Evolutionary conservation across 495 filamentous ascomycete genomes (phyloP).

Genomic region (Sporormia fimetaria): DNA sequence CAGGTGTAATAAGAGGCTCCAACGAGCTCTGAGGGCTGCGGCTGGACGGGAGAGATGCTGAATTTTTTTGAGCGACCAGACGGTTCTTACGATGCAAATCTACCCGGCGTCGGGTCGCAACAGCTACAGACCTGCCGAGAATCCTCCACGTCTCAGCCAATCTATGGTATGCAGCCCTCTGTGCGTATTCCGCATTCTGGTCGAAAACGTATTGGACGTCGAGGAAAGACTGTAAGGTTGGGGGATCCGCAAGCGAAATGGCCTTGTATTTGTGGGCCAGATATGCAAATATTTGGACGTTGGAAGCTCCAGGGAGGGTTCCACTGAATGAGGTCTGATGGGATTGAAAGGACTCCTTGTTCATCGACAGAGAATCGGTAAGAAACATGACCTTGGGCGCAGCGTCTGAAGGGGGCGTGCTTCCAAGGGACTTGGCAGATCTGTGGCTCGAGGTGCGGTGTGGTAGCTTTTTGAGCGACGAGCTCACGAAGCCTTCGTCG

Average conservation of each 20-base stretch:
- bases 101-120: constrained; percentile 21
- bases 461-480: constrained; percentile 29
- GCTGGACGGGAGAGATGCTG: constrained; percentile 4
- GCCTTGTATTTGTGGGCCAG: constrained; percentile 32
- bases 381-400: constrained; percentile 22
- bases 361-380: constrained; percentile 28
- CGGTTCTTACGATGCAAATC: constrained; percentile 14
- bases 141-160: constrained; percentile 31
- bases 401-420: constrained; percentile 29
- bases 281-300: constrained; percentile 26
- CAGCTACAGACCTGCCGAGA: constrained; percentile 14
- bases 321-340: constrained; percentile 31
- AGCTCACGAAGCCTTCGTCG: constrained; percentile 36
- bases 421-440: constrained; percentile 31
- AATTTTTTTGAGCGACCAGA: constrained; percentile 1
- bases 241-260: constrained; percentile 18
- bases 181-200: constrained; percentile 27
- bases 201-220: constrained; percentile 24
- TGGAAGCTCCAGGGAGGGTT: constrained; percentile 16
- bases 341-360: constrained; percentile 31
- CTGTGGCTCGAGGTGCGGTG: constrained; percentile 28
- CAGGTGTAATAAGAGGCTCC: constrained; percentile 10
- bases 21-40: neutral
- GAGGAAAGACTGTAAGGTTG: constrained; percentile 20
- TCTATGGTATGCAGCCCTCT: constrained; percentile 25